A percentile compares a stretch with the other conserved stretches of the same genome.
These are phyloP conservation scores for Pythium sukuiense DNA, from an alignment of 352 stramenopile species.

Conservation along the genomic window DNA sequence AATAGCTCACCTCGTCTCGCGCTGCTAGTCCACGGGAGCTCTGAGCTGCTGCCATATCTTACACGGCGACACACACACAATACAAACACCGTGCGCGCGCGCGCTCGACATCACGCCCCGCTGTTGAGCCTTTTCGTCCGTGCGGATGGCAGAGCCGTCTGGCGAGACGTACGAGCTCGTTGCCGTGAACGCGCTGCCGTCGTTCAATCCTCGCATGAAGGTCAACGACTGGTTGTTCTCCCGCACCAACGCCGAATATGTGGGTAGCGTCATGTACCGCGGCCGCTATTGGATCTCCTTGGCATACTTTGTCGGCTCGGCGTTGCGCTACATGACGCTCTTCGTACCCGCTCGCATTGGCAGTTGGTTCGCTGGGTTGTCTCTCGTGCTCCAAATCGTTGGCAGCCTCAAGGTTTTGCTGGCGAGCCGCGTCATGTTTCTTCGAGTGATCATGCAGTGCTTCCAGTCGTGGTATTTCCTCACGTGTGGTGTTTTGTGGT, in stretches of 20 bases:
- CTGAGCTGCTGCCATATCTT: no score
- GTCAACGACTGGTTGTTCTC: not conserved
- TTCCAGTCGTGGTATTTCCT: conserved; percentile 1
- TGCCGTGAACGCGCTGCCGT: not conserved
- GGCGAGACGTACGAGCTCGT: conserved; percentile 1
- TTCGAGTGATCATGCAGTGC: not conserved
- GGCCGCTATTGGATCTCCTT: not conserved
- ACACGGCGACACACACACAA: no score
- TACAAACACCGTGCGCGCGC: no score
- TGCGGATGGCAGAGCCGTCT: not conserved
- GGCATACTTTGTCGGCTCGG: not conserved
- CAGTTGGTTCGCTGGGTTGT: not conserved
- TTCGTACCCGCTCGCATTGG: not conserved
- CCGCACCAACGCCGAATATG: not conserved
- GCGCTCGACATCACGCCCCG: no score
- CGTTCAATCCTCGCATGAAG: not conserved
- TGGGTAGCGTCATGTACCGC: not conserved
- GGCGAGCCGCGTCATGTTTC: not conserved
- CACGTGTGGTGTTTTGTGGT: not conserved
- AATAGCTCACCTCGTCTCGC: no score
- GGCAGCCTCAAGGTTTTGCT: not conserved
- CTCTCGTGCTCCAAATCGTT: not conserved
- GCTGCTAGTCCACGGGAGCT: no score
- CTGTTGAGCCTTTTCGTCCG: not conserved
- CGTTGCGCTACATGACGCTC: not conserved